Evolutionary conservation across 192 early-diverging fungal genomes (phyloP).

Genomic region (Helicostylum pulchrum): DNA sequence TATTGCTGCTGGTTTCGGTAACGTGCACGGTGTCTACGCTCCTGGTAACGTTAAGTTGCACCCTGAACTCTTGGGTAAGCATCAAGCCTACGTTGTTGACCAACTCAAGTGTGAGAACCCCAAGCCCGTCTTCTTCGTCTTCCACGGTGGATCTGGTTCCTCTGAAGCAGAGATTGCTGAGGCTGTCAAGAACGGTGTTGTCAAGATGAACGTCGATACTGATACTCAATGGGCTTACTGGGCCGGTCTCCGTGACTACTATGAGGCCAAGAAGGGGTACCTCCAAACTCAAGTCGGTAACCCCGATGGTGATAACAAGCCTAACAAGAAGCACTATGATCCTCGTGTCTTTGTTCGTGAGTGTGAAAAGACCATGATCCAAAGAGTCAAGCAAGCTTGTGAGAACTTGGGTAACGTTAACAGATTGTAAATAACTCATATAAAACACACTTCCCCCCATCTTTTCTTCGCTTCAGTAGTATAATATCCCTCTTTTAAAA

Average conservation of each 20-base stretch:
- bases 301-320: conserved; percentile 91
- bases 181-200: conserved; percentile 57
- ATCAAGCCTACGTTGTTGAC: conserved; percentile 79
- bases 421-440: conserved; percentile 46
- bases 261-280: conserved; percentile 84
- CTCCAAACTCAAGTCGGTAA: conserved; percentile 95
- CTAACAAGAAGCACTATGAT: conserved; percentile 99
- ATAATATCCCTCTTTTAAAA: too few species aligned
- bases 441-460: too few species aligned
- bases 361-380: conserved; percentile 82
- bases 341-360: conserved; percentile 91
- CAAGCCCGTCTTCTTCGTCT: conserved; percentile 93
- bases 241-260: conserved; percentile 81
- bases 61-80: conserved; percentile 89
- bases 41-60: conserved; percentile 93
- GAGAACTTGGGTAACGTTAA: conserved; percentile 69
- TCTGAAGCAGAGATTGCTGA: conserved; percentile 32
- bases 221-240: conserved; percentile 98
- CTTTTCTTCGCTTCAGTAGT: too few species aligned
- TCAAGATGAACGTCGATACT: conserved; percentile 99
- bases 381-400: conserved; percentile 76
- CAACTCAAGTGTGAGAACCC: conserved; percentile 54
- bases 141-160: conserved; percentile 96
- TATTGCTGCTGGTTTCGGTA: conserved; percentile 71
- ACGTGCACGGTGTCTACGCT: conserved; percentile 79